Evolutionary conservation across 208 protist species (phyloP), one percentile per base, ranked within the genome.

Genomic region (Acanthamoeba sp.): DNA sequence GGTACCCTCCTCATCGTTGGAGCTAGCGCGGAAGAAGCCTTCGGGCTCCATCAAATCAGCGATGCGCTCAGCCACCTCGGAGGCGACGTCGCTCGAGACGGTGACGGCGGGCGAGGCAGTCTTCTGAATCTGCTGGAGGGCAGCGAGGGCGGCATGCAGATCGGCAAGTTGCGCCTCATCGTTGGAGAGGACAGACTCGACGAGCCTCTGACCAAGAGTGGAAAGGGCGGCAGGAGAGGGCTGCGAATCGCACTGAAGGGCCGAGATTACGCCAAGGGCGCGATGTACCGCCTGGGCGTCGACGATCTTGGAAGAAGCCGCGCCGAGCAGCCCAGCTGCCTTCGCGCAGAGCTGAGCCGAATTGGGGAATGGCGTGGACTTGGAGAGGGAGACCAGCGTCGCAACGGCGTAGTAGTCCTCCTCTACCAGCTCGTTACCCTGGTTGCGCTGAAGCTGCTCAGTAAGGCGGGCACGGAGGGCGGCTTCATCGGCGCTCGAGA

Each of bases 101-200:
- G n/a, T n/a, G 36, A 38, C 29, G 32, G n/a, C n/a, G 20, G 62
- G 22, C 22, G n/a, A 27, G 3, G 22, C 29, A 34, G 62, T 69
- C 22, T 34, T 34, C 66, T 76, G 66, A 29, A 76, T 76, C 66
- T 76, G 66, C 66, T 76, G 66, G 36, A 76, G 66, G 12, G 66
- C 66, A 40, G 66, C 66, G 29, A 76, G 66, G 66, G 66, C 66
- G 12, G 32, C 66, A 76, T 76, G 66, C 6, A 76, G 29, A 34
- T 76, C 32, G 66, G 66, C 32, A 29, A 76, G 66, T 9, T 34
- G n/a, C 7, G 66, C 66, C 66, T 34, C 14, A 2, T 76, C 29
- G n/a, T 76, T 40, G 32, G n/a, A 7, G 66, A 76, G 66, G 5
- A 76, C 66, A 16, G n/a, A 42, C 22, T 76, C 66, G 2, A 76